These are phyloP conservation scores for Suillus cothurnatus DNA, from an alignment of 768 basidiomycete genomes.

Conservation along the genomic window DNA sequence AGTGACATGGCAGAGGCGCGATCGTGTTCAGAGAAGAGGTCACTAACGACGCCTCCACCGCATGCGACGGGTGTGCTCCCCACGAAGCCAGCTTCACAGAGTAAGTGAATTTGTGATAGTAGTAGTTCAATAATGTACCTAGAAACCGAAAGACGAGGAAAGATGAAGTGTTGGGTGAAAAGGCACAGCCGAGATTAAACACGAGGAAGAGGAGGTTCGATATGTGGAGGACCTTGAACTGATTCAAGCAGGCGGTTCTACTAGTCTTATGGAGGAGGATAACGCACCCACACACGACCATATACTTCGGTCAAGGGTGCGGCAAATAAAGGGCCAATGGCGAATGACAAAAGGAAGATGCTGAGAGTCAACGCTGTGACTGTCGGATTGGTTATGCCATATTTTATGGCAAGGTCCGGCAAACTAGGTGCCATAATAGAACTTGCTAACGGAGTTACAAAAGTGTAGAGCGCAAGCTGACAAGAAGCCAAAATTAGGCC, in stretches of 20 bases:
- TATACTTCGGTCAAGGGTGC: conserved; percentile 22
- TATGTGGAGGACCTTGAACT: conserved; percentile 53
- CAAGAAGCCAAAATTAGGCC: background rate
- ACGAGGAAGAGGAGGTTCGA: background rate
- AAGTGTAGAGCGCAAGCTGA: background rate
- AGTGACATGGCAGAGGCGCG: conserved; percentile 72
- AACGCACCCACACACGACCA: conserved; percentile 45
- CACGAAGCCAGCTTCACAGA: conserved; percentile 54
- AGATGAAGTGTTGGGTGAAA: conserved; percentile 54
- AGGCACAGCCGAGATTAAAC: conserved; percentile 47
- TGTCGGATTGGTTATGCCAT: background rate
- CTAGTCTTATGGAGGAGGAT: background rate
- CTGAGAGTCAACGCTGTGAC: background rate
- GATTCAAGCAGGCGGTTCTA: background rate
- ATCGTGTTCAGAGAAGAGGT: conserved; percentile 52
- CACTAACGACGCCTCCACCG: conserved; percentile 67
- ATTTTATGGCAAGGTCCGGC: background rate
- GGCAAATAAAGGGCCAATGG: background rate
- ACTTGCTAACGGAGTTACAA: background rate
- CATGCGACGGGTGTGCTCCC: conserved; percentile 66
- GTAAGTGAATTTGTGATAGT: background rate
- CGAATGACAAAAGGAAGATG: background rate
- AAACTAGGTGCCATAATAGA: conserved; percentile 1
- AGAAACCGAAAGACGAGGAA: conserved; percentile 72
- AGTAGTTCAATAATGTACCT: conserved; percentile 37